phyloP scores from a whole-genome alignment of 768 basidiomycete genomes.

The Mycena chlorophos region DNA sequence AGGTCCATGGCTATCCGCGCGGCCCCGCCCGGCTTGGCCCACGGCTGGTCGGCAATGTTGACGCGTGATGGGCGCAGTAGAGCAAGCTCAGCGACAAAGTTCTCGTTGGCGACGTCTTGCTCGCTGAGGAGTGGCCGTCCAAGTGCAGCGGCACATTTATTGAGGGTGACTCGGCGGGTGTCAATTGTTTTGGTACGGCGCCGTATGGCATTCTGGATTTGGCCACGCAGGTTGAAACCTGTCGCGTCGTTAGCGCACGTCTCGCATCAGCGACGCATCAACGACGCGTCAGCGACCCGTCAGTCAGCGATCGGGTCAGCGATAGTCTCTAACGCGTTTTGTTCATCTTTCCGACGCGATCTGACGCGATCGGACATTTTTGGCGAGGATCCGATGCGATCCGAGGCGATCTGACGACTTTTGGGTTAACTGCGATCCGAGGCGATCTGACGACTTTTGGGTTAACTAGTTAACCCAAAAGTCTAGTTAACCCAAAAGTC shows the following conservation, averaged over 20 bases:
- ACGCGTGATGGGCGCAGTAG: slow-evolving; percentile 14
- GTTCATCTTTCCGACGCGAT: too few species aligned
- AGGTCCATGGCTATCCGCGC: slow-evolving; percentile 8
- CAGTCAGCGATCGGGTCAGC: too few species aligned
- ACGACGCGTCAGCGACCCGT: background rate
- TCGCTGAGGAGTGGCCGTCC: slow-evolving; percentile 5
- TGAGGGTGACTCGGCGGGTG: slow-evolving; percentile 16
- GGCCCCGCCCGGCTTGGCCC: slow-evolving; percentile 15
- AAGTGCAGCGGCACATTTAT: slow-evolving; percentile 14
- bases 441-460: too few species aligned
- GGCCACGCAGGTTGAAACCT: slow-evolving; percentile 24
- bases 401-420: too few species aligned
- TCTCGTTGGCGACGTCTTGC: slow-evolving; percentile 20
- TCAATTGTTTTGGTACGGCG: slow-evolving; percentile 20
- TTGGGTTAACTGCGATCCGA: too few species aligned
- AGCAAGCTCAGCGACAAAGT: slow-evolving; percentile 24
- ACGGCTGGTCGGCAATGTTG: slow-evolving; percentile 15
- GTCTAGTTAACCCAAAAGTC: too few species aligned
- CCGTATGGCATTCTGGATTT: slow-evolving; percentile 22
- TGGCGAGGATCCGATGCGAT: too few species aligned
- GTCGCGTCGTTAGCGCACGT: background rate
- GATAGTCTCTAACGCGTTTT: background rate
- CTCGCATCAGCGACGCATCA: background rate
- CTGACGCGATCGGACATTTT: too few species aligned
- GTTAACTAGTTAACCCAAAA: too few species aligned